These are phyloP conservation scores for Macrophomina tecta DNA, from an alignment of 2,329 filamentous ascomycete species.

Conservation along the genomic window DNA sequence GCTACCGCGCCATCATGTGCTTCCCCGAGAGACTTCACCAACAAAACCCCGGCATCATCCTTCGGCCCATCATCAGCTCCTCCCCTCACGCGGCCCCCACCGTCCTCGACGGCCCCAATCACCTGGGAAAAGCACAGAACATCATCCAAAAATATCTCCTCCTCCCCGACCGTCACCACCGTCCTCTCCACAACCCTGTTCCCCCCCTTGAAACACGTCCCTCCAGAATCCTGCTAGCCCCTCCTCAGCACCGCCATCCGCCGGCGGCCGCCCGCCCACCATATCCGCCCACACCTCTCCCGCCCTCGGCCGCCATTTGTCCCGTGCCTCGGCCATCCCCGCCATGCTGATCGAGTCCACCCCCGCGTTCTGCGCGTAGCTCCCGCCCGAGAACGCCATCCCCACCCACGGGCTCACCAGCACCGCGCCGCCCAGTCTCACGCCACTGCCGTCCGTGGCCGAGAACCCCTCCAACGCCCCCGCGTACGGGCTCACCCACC, in stretches of 20 bases:
- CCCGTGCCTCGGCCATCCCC: not conserved
- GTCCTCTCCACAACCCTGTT: constrained; percentile 1
- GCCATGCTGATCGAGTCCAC: not conserved
- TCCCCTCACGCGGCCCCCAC: not conserved
- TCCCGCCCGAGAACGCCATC: not conserved
- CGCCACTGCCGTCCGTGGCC: not conserved
- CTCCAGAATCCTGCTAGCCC: not conserved
- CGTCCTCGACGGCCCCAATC: not conserved
- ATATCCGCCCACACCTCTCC: constrained; percentile 2
- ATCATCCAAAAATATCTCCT: constrained; percentile 2
- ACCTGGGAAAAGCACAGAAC: not conserved
- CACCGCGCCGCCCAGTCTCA: not conserved
- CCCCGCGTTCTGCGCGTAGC: not conserved
- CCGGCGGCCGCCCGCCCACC: not conserved
- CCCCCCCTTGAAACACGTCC: not conserved
- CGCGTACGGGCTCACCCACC: not conserved
- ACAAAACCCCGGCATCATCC: not conserved
- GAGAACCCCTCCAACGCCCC: not conserved
- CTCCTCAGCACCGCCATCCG: not conserved
- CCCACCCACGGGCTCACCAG: constrained; percentile 4
- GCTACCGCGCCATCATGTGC: not conserved
- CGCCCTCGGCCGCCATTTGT: not conserved
- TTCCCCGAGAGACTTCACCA: not conserved
- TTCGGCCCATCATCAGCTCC: not conserved
- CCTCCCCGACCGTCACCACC: not conserved